Evolutionary conservation across 495 filamentous ascomycete species (phyloP).

Genomic region (Aspergillus saccharolyticus): DNA sequence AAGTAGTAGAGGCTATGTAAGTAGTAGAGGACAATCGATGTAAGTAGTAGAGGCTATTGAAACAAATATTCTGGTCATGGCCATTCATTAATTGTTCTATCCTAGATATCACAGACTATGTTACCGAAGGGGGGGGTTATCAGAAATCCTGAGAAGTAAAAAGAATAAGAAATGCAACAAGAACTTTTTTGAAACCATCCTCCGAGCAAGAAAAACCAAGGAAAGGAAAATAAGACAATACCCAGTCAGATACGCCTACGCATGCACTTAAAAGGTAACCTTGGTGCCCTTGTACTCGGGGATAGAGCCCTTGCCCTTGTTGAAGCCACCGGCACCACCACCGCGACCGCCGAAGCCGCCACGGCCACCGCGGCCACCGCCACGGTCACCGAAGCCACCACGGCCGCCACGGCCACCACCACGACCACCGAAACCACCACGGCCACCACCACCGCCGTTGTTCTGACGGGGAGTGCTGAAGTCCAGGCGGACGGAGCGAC

Average conservation of each 20-base stretch:
- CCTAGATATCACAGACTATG: not conserved
- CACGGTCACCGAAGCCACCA: slow-evolving; percentile 46
- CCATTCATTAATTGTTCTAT: slow-evolving; percentile 6
- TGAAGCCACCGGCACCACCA: slow-evolving; percentile 36
- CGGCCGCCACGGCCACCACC: slow-evolving; percentile 50
- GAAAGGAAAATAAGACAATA: slow-evolving; percentile 18
- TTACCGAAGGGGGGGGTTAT: not conserved
- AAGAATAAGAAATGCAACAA: slow-evolving; percentile 5
- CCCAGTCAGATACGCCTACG: not conserved
- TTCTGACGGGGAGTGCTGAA: slow-evolving; percentile 74
- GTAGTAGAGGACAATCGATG: too few relatives aligned
- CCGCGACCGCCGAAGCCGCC: slow-evolving; percentile 52
- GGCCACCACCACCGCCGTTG: slow-evolving; percentile 46
- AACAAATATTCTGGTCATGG: slow-evolving; percentile 1
- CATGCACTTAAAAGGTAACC: slow-evolving; percentile 68
- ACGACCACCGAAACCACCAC: slow-evolving; percentile 50
- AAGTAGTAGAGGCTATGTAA: too few relatives aligned
- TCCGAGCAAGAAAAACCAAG: slow-evolving; percentile 4
- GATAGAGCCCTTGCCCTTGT: slow-evolving; percentile 68
- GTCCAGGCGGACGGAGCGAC: slow-evolving; percentile 82
- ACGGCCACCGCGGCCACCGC: slow-evolving; percentile 50
- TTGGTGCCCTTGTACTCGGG: slow-evolving; percentile 89
- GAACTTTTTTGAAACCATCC: slow-evolving; percentile 12
- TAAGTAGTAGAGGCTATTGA: too few relatives aligned
- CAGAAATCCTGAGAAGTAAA: not conserved